Conservation (phyloP, 176 grass and related monocot genomes). For the Aegilops speltoides region DNA sequence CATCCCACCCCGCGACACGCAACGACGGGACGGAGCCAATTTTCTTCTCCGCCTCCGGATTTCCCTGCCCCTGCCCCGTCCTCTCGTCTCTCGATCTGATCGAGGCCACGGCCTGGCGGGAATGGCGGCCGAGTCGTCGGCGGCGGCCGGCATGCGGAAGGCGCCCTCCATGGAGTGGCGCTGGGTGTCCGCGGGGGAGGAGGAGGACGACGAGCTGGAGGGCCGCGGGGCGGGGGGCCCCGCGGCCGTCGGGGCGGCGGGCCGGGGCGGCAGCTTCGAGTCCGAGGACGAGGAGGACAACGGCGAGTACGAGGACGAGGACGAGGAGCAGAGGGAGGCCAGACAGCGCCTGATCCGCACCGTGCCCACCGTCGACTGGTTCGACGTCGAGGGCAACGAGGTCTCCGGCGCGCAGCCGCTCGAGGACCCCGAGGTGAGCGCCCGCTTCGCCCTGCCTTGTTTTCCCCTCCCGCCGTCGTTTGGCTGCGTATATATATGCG, state of each 20-base stretch:
- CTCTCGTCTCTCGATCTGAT: conserved; percentile 41
- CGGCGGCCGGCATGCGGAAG: conserved; percentile 44
- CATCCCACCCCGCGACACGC: conserved; percentile 32
- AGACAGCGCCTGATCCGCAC: conserved; percentile 62
- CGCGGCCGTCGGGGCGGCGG: conserved; percentile 25
- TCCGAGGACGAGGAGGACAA: conserved; percentile 38
- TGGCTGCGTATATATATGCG: neutral
- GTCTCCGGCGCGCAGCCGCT: conserved; percentile 52
- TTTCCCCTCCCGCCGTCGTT: neutral
- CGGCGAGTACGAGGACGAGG: conserved; percentile 4
- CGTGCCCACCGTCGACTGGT: conserved; percentile 68
- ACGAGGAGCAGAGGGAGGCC: conserved; percentile 30
- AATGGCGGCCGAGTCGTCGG: conserved; percentile 54
- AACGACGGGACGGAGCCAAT: neutral
- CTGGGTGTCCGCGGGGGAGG: conserved; percentile 72
- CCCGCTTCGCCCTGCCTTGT: neutral
- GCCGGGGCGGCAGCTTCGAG: conserved; percentile 47
- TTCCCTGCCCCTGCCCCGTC: neutral
- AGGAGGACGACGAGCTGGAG: conserved; percentile 36
- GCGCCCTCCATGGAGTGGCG: conserved; percentile 56
- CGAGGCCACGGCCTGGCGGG: conserved; percentile 15
- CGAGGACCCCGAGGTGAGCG: conserved; percentile 46
- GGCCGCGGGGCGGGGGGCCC: neutral
- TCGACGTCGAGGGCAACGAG: conserved; percentile 85
- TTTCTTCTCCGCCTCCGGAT: neutral